Evolutionary conservation across 306 rosid species (phyloP), one percentile per base, ranked within the genome.

Genomic region (Sicyos edulis): DNA sequence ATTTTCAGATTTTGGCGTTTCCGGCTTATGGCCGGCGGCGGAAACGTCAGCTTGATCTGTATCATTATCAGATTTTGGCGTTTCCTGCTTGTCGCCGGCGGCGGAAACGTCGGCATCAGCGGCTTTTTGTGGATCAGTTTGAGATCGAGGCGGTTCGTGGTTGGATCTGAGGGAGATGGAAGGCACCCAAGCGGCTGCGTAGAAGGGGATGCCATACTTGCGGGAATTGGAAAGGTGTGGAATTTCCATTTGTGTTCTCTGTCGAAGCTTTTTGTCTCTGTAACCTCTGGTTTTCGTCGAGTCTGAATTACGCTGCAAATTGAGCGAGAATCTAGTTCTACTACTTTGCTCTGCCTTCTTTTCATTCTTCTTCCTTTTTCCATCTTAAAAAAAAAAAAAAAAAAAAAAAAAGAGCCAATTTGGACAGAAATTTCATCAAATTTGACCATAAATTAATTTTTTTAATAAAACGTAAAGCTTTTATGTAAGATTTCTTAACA

Each of bases 121-220:
- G 74, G 86, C 40, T 74, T 74, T 77, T 19, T 74, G 37, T 58
- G 16, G 73, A 55, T 74, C 55, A 59, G 1, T 21, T 29, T 53
- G 26, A 4, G 53, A 34, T 32, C 12, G 42, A 21, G 47, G 24
- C n/a, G 80, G 20, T 44, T 72, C 57, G 20, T 9, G 80, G 63
- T 19, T 54, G 42, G 70, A 85, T 57, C 71, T 76, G 78, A 84
- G 49, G 10, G 72, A 13, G 66, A 54, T 68, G 70, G 73, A 42
- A 24, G 88, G 90, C 54, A 82, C 40, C 98, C 98, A 93, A 42
- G 82, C 85, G 59, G 78, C 88, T 19, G 90, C 65, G 78, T 93
- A 93, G 77, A 89, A 78, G 9, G 98, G 98, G 73, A 93, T 76
- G 19, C 98, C 98, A 72, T 88, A 90, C 74, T 92, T 92, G 82